A percentile compares a stretch with the other conserved stretches of the same genome.
phyloP scores from a whole-genome alignment of 305 asterid species.

The Monarda citriodora region DNA sequence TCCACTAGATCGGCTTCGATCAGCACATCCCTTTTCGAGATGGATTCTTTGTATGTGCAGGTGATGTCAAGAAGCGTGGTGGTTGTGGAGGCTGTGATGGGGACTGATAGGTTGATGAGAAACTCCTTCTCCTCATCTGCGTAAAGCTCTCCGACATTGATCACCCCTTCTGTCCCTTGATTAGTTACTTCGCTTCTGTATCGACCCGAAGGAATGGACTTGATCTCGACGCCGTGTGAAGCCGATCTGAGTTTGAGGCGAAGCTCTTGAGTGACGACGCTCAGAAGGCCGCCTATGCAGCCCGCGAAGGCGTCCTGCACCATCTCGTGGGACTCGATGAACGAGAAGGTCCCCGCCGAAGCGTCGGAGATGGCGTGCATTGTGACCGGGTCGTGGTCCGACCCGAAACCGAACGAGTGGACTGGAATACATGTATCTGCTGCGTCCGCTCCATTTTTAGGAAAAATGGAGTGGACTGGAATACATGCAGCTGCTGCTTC shows the following conservation, averaged over 20 bases:
- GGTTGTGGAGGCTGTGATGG: conserved; percentile 18
- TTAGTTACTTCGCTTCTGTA: conserved; percentile 22
- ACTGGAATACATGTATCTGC: conserved; percentile 32
- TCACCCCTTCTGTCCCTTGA: conserved; percentile 30
- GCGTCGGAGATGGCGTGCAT: conserved; percentile 59
- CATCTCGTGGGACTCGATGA: conserved; percentile 47
- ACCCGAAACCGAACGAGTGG: conserved; percentile 61
- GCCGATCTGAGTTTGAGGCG: conserved; percentile 30
- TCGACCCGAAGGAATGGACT: conserved; percentile 46
- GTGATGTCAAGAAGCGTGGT: conserved; percentile 37
- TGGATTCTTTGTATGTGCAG: conserved; percentile 31
- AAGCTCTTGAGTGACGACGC: conserved; percentile 48
- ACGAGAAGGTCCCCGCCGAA: conserved; percentile 60
- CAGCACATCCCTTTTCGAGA: conserved; percentile 19
- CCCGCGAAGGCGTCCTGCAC: conserved; percentile 62
- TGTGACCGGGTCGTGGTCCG: conserved; percentile 54
- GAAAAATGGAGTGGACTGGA: conserved; percentile 36
- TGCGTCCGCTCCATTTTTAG: conserved; percentile 11
- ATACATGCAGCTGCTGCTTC: conserved; percentile 5
- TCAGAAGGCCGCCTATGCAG: conserved; percentile 64
- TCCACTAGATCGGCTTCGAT: conserved; percentile 34
- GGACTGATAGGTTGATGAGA: conserved; percentile 42
- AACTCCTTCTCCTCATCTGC: conserved; percentile 68
- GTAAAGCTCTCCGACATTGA: conserved; percentile 47
- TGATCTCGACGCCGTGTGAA: conserved; percentile 37